Conservation (phyloP, 2,329 filamentous ascomycete species). For the Arthrobotrys megalospora region DNA sequence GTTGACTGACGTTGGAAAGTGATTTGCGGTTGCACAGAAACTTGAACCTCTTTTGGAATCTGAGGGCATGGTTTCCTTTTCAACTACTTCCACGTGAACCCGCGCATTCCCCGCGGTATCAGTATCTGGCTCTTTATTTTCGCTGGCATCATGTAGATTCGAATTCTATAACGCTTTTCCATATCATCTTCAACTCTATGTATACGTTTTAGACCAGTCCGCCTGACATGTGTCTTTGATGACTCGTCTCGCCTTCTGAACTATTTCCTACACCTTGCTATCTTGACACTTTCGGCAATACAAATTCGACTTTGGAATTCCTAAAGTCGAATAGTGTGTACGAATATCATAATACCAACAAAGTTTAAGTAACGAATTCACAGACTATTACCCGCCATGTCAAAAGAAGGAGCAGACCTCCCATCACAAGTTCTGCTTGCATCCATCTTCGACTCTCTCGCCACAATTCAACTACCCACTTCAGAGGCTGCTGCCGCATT, state of each 20-base stretch:
- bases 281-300: no score
- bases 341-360: background rate
- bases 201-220: background rate
- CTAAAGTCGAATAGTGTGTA: background rate
- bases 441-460: slow-evolving; percentile 48
- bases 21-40: background rate
- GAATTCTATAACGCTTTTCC: background rate
- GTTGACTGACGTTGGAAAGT: slow-evolving; percentile 17
- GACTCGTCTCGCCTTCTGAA: background rate
- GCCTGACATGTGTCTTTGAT: background rate
- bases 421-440: slow-evolving; percentile 39
- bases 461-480: slow-evolving; percentile 27
- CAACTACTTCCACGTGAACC: slow-evolving; percentile 7
- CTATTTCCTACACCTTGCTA: no score
- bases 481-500: background rate
- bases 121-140: slow-evolving; percentile 5
- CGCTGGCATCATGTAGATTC: background rate
- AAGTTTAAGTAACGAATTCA: background rate
- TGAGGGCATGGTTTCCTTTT: background rate
- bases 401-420: slow-evolving; percentile 29
- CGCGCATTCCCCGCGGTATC: slow-evolving; percentile 1
- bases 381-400: background rate
- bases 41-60: background rate
- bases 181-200: background rate
- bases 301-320: background rate